phyloP scores from a whole-genome alignment of 2,329 filamentous ascomycete species.

The Trichoderma sp. region DNA sequence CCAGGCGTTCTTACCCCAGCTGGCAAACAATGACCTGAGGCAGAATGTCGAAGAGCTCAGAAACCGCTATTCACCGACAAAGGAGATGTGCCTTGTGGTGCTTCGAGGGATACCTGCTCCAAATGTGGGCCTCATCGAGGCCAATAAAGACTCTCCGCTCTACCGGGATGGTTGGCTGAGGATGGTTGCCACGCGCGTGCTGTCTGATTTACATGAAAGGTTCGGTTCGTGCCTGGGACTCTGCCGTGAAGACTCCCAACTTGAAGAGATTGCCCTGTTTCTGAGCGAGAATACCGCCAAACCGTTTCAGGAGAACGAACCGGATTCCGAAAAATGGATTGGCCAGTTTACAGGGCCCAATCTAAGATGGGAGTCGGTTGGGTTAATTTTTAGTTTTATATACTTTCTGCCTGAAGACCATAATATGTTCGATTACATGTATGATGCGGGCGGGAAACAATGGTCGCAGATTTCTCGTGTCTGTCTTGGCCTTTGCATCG shows the following conservation, averaged over 20 bases:
- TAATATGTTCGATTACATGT: background rate
- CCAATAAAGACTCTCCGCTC: slow-evolving; percentile 25
- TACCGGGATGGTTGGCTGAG: slow-evolving; percentile 38
- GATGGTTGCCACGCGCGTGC: slow-evolving; percentile 33
- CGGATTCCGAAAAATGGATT: slow-evolving; percentile 42
- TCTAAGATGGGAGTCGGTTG: slow-evolving; percentile 49
- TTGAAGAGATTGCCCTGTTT: slow-evolving; percentile 41
- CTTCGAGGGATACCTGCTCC: slow-evolving; percentile 41
- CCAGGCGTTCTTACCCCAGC: slow-evolving; percentile 23
- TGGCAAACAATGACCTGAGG: background rate
- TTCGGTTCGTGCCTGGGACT: slow-evolving; percentile 36
- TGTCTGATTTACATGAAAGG: slow-evolving; percentile 37
- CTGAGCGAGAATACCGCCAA: slow-evolving; percentile 43
- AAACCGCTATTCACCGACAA: slow-evolving; percentile 34
- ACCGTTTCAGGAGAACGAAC: slow-evolving; percentile 40
- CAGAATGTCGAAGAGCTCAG: slow-evolving; percentile 6
- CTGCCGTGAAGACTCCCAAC: slow-evolving; percentile 31
- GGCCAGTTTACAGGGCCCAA: slow-evolving; percentile 42
- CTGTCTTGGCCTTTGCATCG: slow-evolving; percentile 25
- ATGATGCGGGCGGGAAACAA: background rate
- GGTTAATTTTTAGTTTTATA: slow-evolving; percentile 36
- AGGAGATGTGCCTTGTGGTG: slow-evolving; percentile 43
- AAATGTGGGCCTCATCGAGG: slow-evolving; percentile 29
- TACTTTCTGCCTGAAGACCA: background rate
- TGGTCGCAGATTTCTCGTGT: slow-evolving; percentile 22